Conservation (phyloP, 108 stramenopile species). For the Mediolabrus comicus region DNA sequence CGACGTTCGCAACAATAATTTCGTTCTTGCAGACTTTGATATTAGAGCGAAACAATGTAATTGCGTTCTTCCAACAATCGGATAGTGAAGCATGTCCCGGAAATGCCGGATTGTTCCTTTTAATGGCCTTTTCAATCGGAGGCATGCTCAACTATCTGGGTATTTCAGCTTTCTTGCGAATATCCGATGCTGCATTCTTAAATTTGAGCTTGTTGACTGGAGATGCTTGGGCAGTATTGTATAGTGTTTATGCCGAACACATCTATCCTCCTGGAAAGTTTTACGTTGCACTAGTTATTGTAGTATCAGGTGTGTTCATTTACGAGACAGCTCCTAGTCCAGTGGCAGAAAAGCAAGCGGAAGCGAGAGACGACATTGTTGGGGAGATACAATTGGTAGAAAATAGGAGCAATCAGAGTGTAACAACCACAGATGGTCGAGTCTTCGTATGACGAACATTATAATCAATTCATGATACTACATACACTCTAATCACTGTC, state of each 20-base stretch:
- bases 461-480: too few species aligned
- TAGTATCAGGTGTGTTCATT: slow-evolving; percentile 79
- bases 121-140: slow-evolving; percentile 57
- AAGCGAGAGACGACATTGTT: neutral
- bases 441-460: neutral
- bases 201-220: slow-evolving; percentile 90
- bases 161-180: slow-evolving; percentile 62
- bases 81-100: slow-evolving; percentile 41
- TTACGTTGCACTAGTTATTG: slow-evolving; percentile 78
- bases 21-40: slow-evolving; percentile 60
- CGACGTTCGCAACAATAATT: slow-evolving; percentile 80
- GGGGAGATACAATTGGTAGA: slow-evolving; percentile 30
- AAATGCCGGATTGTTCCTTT: slow-evolving; percentile 26
- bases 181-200: slow-evolving; percentile 78
- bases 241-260: slow-evolving; percentile 76
- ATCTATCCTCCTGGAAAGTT: slow-evolving; percentile 79
- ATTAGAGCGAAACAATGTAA: slow-evolving; percentile 66
- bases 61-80: slow-evolving; percentile 35
- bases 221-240: slow-evolving; percentile 91
- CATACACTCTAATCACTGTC: too few species aligned
- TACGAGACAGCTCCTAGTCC: slow-evolving; percentile 90
- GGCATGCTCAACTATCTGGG: slow-evolving; percentile 57
- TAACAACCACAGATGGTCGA: neutral
- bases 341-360: slow-evolving; percentile 22
- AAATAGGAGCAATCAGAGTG: neutral